Percentiles rank a stretch among this genome's conserved stretches.
Conservation (phyloP, 169 alveolate species). For the Amoebophrya sp. region DNA sequence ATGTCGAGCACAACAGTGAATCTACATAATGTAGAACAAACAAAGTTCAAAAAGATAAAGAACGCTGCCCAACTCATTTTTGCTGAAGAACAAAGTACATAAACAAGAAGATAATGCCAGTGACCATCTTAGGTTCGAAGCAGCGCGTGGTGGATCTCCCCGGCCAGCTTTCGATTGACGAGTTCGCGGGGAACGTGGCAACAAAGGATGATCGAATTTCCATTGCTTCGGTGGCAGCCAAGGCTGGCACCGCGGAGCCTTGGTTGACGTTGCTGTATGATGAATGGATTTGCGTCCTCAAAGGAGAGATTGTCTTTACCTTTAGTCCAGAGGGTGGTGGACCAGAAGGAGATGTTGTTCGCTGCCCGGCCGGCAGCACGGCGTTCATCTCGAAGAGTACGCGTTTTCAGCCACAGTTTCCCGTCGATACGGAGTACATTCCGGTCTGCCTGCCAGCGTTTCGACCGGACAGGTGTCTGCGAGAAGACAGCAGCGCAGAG, state of each 20-base stretch:
- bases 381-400: slow-evolving; percentile 38
- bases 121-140: background rate
- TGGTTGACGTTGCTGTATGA: slow-evolving; percentile 46
- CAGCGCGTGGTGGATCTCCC: background rate
- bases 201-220: slow-evolving; percentile 36
- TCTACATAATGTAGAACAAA: too few relatives aligned
- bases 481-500: background rate
- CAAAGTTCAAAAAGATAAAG: too few relatives aligned
- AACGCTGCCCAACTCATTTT: too few relatives aligned
- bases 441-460: slow-evolving; percentile 41
- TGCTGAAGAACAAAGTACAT: too few relatives aligned
- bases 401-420: slow-evolving; percentile 39
- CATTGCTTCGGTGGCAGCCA: slow-evolving; percentile 38
- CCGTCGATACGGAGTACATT: slow-evolving; percentile 38
- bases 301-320: too few relatives aligned
- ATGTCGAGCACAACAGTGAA: too few relatives aligned
- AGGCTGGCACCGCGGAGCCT: slow-evolving; percentile 36
- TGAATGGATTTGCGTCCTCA: slow-evolving; percentile 48
- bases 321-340: background rate
- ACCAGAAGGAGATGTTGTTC: background rate
- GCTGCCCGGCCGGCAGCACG: slow-evolving; percentile 37
- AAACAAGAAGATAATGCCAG: background rate
- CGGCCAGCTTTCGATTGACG: slow-evolving; percentile 28
- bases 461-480: slow-evolving; percentile 45
- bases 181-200: slow-evolving; percentile 47